A percentile compares a stretch with the other conserved stretches of the same genome.
Conservation (phyloP, 2,329 filamentous ascomycete genomes). For the Ascochyta pisi region DNA sequence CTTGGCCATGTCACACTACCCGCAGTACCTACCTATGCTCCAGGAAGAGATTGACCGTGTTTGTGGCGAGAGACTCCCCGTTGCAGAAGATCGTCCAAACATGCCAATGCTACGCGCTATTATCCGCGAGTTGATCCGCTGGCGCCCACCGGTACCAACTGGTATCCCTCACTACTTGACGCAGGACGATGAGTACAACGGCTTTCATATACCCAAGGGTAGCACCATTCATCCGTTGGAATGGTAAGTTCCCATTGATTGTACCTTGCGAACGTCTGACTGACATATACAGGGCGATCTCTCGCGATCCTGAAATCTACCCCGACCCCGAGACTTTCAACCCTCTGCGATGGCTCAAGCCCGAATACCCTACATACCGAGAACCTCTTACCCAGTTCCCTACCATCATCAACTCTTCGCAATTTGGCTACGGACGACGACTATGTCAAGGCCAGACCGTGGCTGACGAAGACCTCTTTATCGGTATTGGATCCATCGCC, state of each 20-base stretch:
- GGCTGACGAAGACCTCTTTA: constrained; percentile 51
- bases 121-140: constrained; percentile 51
- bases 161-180: constrained; percentile 62
- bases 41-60: constrained; percentile 52
- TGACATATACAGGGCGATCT: constrained; percentile 54
- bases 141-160: constrained; percentile 54
- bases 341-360: constrained; percentile 67
- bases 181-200: constrained; percentile 64
- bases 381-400: constrained; percentile 60
- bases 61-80: constrained; percentile 48
- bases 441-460: constrained; percentile 53
- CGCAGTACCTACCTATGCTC: constrained; percentile 51
- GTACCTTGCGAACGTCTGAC: not conserved
- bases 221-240: constrained; percentile 54
- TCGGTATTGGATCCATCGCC: constrained; percentile 53
- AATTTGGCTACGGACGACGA: constrained; percentile 63
- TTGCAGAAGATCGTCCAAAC: constrained; percentile 47
- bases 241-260: constrained; percentile 42
- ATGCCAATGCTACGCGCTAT: constrained; percentile 50
- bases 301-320: constrained; percentile 60
- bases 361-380: constrained; percentile 60
- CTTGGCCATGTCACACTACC: constrained; percentile 55
- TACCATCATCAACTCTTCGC: constrained; percentile 61
- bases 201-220: constrained; percentile 65
- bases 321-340: constrained; percentile 73